Conservation (phyloP, 2,329 filamentous ascomycete genomes). For the Xylariomycetidae sp. region DNA sequence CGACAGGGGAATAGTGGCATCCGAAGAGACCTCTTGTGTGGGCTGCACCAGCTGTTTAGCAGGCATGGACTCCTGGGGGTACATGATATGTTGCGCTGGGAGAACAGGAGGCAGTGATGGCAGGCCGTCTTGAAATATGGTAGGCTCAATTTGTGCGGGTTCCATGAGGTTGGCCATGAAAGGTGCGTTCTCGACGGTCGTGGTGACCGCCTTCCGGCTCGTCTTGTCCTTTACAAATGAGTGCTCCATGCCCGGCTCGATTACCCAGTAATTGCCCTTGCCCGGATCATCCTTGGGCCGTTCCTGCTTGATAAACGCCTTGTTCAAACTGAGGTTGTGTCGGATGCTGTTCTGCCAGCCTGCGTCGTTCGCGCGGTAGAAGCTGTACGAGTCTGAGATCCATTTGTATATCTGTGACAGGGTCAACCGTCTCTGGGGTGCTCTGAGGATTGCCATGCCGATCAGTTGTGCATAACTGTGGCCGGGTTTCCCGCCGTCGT, state of each 20-base stretch:
- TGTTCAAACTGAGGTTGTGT: slow-evolving; percentile 95
- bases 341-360: slow-evolving; percentile 99
- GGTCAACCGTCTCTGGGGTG: slow-evolving; percentile 77
- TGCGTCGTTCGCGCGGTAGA: slow-evolving; percentile 77
- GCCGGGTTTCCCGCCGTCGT: slow-evolving; percentile 83
- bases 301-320: slow-evolving; percentile 93
- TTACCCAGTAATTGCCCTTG: slow-evolving; percentile 96
- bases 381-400: slow-evolving; percentile 93
- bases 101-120: slow-evolving; percentile 43
- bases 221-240: slow-evolving; percentile 88
- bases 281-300: slow-evolving; percentile 94
- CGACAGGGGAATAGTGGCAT: slow-evolving; percentile 71
- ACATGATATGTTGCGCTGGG: slow-evolving; percentile 19
- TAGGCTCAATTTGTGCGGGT: slow-evolving; percentile 35
- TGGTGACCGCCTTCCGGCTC: slow-evolving; percentile 50
- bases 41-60: slow-evolving; percentile 31
- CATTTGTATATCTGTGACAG: slow-evolving; percentile 97
- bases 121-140: slow-evolving; percentile 34
- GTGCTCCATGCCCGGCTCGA: slow-evolving; percentile 82
- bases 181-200: slow-evolving; percentile 53
- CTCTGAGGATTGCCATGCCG: slow-evolving; percentile 91
- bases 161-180: slow-evolving; percentile 35
- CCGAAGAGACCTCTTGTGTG: slow-evolving; percentile 62
- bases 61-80: slow-evolving; percentile 34
- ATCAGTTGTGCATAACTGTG: slow-evolving; percentile 95